A percentile compares a stretch with the other conserved stretches of the same genome.
phyloP scores from a whole-genome alignment of 805 yeast species.

The Kodamaea nitidulidarum region DNA sequence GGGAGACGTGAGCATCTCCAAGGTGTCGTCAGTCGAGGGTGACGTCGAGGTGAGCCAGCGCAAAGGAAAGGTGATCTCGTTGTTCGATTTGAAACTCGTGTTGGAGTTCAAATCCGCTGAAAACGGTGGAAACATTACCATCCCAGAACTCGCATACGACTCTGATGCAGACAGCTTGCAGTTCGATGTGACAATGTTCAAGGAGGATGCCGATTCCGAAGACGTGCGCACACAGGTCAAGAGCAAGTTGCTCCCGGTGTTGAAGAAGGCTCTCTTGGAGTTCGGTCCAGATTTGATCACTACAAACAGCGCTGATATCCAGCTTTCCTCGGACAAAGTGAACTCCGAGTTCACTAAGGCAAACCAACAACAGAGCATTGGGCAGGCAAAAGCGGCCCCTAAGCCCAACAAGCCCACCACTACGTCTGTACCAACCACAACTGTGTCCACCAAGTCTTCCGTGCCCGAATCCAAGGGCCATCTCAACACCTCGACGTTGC shows the following conservation, averaged over 20 bases:
- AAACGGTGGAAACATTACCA: constrained; percentile 66
- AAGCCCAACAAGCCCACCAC: not conserved
- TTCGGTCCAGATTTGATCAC: constrained; percentile 78
- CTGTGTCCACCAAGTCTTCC: constrained; percentile 10
- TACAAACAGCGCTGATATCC: constrained; percentile 82
- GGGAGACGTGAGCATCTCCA: constrained; percentile 29
- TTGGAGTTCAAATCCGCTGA: constrained; percentile 53
- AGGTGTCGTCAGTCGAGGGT: constrained; percentile 70
- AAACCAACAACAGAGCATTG: constrained; percentile 39
- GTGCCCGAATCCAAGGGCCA: constrained; percentile 2
- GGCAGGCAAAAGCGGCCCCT: constrained; percentile 33
- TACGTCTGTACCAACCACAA: not conserved
- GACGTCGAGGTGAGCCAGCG: constrained; percentile 97
- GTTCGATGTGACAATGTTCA: constrained; percentile 67
- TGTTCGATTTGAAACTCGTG: constrained; percentile 75
- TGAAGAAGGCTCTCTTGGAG: constrained; percentile 53
- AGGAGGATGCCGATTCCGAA: constrained; percentile 41
- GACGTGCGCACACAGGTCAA: constrained; percentile 51
- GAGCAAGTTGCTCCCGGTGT: constrained; percentile 58
- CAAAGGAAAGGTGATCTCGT: constrained; percentile 90
- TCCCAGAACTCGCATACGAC: constrained; percentile 95
- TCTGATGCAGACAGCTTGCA: constrained; percentile 82
- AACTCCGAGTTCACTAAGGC: constrained; percentile 42
- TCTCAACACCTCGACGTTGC: constrained; percentile 70
- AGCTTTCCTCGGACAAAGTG: constrained; percentile 52